These are phyloP conservation scores for Pseudocercospora fijiensis DNA, from an alignment of 2,329 filamentous ascomycete species.

Conservation along the genomic window DNA sequence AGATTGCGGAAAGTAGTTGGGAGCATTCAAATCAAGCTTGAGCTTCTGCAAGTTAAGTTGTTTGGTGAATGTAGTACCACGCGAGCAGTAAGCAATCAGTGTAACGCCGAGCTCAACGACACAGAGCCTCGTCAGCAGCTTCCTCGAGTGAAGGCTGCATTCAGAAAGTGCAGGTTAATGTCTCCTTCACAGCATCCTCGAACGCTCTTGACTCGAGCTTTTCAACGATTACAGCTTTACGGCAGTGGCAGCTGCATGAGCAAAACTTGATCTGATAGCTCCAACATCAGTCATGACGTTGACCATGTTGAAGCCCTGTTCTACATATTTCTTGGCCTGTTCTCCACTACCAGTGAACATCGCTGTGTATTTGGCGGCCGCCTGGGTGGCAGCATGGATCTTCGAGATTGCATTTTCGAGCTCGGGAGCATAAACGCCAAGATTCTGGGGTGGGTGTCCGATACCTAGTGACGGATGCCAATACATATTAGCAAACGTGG, in stretches of 20 bases:
- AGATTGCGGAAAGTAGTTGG: not conserved
- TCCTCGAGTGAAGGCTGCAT: not conserved
- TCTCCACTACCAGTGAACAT: slow-evolving; percentile 57
- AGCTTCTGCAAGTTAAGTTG: slow-evolving; percentile 2
- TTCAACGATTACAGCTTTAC: slow-evolving; percentile 7
- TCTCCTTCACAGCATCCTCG: not conserved
- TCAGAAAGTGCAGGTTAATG: not conserved
- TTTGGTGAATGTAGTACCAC: not conserved
- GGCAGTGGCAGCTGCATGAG: slow-evolving; percentile 32
- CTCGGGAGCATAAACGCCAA: slow-evolving; percentile 50
- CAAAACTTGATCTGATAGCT: slow-evolving; percentile 34
- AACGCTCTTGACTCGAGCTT: not conserved
- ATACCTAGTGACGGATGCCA: slow-evolving; percentile 37
- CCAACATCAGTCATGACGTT: slow-evolving; percentile 39
- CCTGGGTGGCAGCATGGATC: slow-evolving; percentile 53
- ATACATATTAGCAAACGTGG: not conserved
- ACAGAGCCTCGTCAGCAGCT: not conserved
- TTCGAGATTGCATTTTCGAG: slow-evolving; percentile 53
- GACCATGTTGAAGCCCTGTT: slow-evolving; percentile 57
- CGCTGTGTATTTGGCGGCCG: slow-evolving; percentile 54
- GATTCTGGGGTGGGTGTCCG: slow-evolving; percentile 51
- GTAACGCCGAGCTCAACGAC: not conserved
- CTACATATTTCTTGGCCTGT: slow-evolving; percentile 52
- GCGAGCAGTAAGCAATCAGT: slow-evolving; percentile 5
- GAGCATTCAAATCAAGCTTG: slow-evolving; percentile 1